Base-by-base conservation (phyloP, 139 green algal species). In the Chlorokybus atmophyticus region DNA sequence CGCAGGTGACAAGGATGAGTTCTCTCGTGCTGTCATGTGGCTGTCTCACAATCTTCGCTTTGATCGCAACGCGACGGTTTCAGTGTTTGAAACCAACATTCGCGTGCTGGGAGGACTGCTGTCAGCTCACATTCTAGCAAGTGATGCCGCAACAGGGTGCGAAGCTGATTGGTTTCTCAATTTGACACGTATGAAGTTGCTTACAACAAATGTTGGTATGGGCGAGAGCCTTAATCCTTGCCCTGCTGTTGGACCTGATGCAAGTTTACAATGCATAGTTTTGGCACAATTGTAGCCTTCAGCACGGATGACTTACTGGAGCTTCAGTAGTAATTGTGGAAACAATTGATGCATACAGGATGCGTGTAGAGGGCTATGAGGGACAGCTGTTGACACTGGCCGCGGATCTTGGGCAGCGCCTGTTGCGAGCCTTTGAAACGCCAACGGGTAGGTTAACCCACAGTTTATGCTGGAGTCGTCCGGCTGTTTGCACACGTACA, bases 11-110 rank as follows among this genome's bases (percentile, higher is more conserved):
- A 19, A 53, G 59, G 23, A 69, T 1, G 52, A 66, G 32, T 74
- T 74, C 58, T 42, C 51, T 38, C 19, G 44, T 14, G 55, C 25
- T 2, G 51, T 74, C 23, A 32, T 49, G 24, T 67, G 52, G 51
- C 28, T 68, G 1, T 29, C 47, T 19, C 23, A 40, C 17, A 14
- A 71, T n/a, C 25, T 75, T 25, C 29, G 39, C 3, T 76, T 71
- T 27, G 67, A 70, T 28, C 29, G 62, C 1, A 60, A 75, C 42
- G 41, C 66, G 26, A 38, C 50, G 29, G 73, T 80, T 17, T 73
- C 55, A 21, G 52, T 79, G 49, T 80, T 80, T 62, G 73, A 80
- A 52, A 56, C 32, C 39, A 88, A 83, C 49, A 88, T 88, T 40
- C 55, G 68, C 4, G 49, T 74, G 2, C 40, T 76, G 23, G 68